These are phyloP conservation scores for Zymoseptoria crescenta DNA, from an alignment of 2,329 filamentous ascomycete species.

Conservation along the genomic window DNA sequence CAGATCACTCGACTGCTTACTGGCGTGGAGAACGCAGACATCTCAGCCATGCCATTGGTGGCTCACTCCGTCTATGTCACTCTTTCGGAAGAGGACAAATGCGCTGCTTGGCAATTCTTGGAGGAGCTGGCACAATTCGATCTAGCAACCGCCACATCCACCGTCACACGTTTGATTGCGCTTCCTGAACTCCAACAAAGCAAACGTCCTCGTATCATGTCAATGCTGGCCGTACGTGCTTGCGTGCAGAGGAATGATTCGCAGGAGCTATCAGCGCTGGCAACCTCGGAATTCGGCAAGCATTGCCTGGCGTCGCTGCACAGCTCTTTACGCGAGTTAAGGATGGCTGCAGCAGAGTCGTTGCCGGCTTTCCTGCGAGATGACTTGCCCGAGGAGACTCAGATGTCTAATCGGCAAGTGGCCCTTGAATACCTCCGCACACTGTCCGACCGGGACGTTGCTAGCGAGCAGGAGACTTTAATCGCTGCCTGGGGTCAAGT, in stretches of 20 bases:
- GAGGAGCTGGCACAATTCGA: conserved; percentile 15
- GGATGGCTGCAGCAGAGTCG: conserved; percentile 64
- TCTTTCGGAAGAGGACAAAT: conserved; percentile 16
- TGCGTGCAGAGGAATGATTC: conserved; percentile 57
- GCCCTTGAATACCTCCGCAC: conserved; percentile 63
- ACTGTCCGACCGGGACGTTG: conserved; percentile 60
- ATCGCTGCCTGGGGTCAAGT: conserved; percentile 82
- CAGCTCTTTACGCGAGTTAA: conserved; percentile 77
- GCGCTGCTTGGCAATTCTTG: conserved; percentile 20
- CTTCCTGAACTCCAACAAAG: conserved; percentile 39
- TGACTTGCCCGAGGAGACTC: conserved; percentile 40
- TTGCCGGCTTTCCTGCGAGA: conserved; percentile 53
- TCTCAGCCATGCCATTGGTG: conserved; percentile 11
- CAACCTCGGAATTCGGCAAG: conserved; percentile 57
- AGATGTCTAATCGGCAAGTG: conserved; percentile 58
- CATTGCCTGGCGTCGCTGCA: conserved; percentile 75
- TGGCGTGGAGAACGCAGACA: conserved; percentile 13
- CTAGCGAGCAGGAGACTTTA: conserved; percentile 70
- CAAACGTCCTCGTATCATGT: conserved; percentile 56
- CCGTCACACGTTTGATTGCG: conserved; percentile 26
- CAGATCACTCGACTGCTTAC: conserved; percentile 8
- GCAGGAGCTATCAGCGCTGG: conserved; percentile 4
- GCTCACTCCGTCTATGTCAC: conserved; percentile 15
- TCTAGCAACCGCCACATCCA: conserved; percentile 4
- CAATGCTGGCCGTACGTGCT: conserved; percentile 63